Evolutionary conservation across 768 basidiomycete species (phyloP), one percentile per base, ranked within the genome.

Genomic region (Calocybe cyanea): DNA sequence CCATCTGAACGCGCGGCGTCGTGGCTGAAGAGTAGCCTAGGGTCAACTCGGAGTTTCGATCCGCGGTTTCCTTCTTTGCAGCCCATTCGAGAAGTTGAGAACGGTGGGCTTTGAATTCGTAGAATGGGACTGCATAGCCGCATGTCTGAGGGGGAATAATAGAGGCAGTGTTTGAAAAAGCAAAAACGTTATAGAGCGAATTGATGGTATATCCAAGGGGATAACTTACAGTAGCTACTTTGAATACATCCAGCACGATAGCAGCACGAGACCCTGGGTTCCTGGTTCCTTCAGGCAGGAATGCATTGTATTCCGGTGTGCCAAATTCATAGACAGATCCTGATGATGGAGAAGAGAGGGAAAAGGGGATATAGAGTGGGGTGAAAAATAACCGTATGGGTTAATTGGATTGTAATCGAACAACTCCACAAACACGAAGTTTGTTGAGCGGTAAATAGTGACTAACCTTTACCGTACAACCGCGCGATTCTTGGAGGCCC

Each of bases 271-370:
- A 80, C 13, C 84, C 82, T 10, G 80, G 71, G 48, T 72, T 68
- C 13, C 83, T 72, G 18, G 56, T 60, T 24, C 66, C 64, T 5
- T 66, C 60, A 1, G 78, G 71, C 30, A 86, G 68, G 39, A 78
- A 69, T 2, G 58, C 59, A 43, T 81, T 68, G 54, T 81, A 86
- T 52, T 81, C 81, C 2, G 76, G 70, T 1, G 78, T 77, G 7
- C 81, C 84, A 55, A 80, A 78, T 57, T 86, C 84, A 51, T 81
- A 66, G 25, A 78, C 75, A 6, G 71, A 72, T 15, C 82, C 85
- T 84, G 32, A 33, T 34, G 46, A 45, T 35, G 8, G 40, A 34
- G 43, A 39, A 11, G 25, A 28, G 11, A 28, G n/a, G n/a, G n/a
- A n/a, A n/a, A n/a, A n/a, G n/a, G n/a, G n/a, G n/a, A n/a, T n/a